Evolutionary conservation across 129 eudicot genomes (phyloP), one percentile per base, ranked within the genome.

Genomic region (Centella asiatica): DNA sequence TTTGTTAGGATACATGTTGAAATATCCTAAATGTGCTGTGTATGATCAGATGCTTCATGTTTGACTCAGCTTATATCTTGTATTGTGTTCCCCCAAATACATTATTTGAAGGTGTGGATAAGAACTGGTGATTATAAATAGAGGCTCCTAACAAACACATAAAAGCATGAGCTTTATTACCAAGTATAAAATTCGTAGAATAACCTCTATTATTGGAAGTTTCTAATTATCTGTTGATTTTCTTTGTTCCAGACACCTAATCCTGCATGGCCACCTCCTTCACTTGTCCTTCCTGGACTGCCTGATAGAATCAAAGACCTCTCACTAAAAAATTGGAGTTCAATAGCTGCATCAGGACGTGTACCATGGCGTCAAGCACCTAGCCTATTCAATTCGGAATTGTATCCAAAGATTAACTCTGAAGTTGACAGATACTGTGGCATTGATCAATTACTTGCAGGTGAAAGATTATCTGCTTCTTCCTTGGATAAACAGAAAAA

Each of bases 281-380:
- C 83, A 49, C 78, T 64, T 47, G 65, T 74, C 37, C 82, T 72
- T 70, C 71, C 78, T 64, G 78, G 76, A 48, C 66, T 77, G 33
- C 79, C 94, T 49, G 96, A 84, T 60, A 79, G 84, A 76, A 62
- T 79, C 50, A 81, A 79, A 42, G 94, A 81, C 22, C 20, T 69
- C 19, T 65, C 92, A 26, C 66, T 70, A 15, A 88, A 69, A 67
- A 70, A 67, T 64, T 81, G 86, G 89, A 72, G 71, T 72, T 63
- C 76, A 4, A 60, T 88, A 53, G 73, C 86, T 58, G 83, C 84
- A 67, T 75, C 95, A 33, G 82, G 89, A 37, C 93, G 86, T 44
- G 84, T 84, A 28, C 89, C 86, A 59, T 88, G 96, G 96, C 89
- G 73, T 46, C 96, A 84, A 74, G 84, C 89, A 66, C 86, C 95